phyloP scores from a whole-genome alignment of 768 basidiomycete species.

The Lactifluus hygrophoroides region DNA sequence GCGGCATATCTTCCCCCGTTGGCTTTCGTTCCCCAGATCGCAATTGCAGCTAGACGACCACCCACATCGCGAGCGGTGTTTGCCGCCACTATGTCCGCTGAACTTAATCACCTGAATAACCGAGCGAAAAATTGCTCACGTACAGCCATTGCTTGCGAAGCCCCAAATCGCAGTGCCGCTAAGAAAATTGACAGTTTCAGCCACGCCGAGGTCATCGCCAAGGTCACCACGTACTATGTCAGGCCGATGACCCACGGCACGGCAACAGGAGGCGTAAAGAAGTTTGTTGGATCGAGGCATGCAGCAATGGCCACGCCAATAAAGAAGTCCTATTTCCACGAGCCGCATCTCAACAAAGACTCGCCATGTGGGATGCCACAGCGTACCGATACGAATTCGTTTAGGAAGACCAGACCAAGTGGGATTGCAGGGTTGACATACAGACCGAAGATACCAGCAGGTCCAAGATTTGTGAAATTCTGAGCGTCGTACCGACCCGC shows the following conservation, averaged over 20 bases:
- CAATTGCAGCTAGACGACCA: slow-evolving; percentile 24
- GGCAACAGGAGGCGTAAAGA: slow-evolving; percentile 23
- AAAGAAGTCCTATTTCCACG: slow-evolving; percentile 21
- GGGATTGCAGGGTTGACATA: slow-evolving; percentile 28
- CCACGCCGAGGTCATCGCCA: not conserved
- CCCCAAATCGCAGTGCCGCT: slow-evolving; percentile 24
- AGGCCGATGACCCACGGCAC: slow-evolving; percentile 24
- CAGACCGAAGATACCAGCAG: slow-evolving; percentile 33
- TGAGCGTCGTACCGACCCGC: slow-evolving; percentile 24
- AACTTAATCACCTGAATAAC: not conserved
- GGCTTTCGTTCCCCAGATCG: slow-evolving; percentile 26
- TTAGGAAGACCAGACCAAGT: slow-evolving; percentile 30
- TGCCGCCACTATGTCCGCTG: slow-evolving; percentile 22
- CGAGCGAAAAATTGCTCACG: slow-evolving; percentile 1
- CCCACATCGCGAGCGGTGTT: slow-evolving; percentile 27
- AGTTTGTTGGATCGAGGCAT: slow-evolving; percentile 25
- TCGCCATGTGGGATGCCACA: not conserved
- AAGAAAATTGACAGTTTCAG: not conserved
- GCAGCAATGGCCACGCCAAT: slow-evolving; percentile 23
- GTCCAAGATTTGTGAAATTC: slow-evolving; percentile 32
- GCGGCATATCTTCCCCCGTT: slow-evolving; percentile 26
- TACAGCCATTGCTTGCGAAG: slow-evolving; percentile 23
- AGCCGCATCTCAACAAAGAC: not conserved
- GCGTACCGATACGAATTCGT: slow-evolving; percentile 33
- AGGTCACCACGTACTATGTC: slow-evolving; percentile 20